Conservation (phyloP, 352 stramenopile genomes). For the Phytopythium aichiense region DNA sequence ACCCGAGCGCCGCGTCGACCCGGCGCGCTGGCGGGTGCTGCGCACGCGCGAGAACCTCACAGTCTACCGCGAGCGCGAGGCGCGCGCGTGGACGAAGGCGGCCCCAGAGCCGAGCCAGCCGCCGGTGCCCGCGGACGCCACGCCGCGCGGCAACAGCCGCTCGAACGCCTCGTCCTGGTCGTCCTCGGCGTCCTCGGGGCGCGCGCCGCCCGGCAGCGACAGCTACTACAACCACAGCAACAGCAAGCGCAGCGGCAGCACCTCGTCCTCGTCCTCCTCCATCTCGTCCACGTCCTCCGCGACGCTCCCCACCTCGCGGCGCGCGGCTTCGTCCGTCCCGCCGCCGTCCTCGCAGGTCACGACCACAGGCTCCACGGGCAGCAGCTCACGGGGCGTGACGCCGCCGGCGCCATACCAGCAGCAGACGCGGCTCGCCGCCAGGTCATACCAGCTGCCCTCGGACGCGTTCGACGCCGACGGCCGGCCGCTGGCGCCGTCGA, state of each 20-base stretch:
- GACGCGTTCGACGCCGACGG: constrained; percentile 3
- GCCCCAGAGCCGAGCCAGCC: background rate
- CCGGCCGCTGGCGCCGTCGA: background rate
- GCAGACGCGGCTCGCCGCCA: background rate
- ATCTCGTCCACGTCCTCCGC: background rate
- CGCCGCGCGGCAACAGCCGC: background rate
- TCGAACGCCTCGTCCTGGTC: background rate
- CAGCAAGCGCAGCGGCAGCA: constrained; percentile 5
- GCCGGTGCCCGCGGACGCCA: background rate
- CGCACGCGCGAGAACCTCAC: constrained; percentile 23
- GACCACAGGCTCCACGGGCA: background rate
- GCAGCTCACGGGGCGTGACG: background rate
- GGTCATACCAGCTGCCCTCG: background rate
- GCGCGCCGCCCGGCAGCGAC: background rate
- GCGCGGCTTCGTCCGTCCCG: constrained; percentile 9
- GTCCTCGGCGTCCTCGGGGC: background rate
- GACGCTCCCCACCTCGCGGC: background rate
- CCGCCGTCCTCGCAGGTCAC: constrained; percentile 6
- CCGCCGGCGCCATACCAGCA: background rate
- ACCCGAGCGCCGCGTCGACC: constrained; percentile 29
- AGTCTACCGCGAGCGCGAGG: constrained; percentile 26
- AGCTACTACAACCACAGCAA: background rate
- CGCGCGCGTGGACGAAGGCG: background rate
- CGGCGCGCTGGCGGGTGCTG: constrained; percentile 28
- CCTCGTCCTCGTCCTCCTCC: constrained; percentile 3